These are phyloP conservation scores for Galerina marginata DNA, from an alignment of 768 basidiomycete species.

Conservation along the genomic window DNA sequence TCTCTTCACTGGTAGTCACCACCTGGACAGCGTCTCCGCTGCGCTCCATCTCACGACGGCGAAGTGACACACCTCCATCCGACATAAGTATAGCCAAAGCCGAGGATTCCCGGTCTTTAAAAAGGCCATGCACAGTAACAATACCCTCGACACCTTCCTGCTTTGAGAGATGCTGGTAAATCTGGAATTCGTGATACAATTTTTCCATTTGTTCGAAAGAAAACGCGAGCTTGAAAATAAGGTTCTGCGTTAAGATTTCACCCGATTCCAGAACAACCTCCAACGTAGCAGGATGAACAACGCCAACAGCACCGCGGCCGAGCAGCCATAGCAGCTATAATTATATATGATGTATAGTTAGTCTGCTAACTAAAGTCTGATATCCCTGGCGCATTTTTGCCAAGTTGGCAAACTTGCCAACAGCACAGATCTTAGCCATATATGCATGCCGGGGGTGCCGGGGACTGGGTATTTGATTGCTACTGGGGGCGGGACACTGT, in stretches of 20 bases:
- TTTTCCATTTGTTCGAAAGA: slow-evolving; percentile 6
- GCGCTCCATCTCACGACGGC: neutral
- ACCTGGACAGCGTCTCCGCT: neutral
- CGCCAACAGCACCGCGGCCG: slow-evolving; percentile 15
- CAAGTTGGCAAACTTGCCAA: too few species aligned
- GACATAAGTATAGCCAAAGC: slow-evolving; percentile 23
- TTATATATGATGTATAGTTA: too few species aligned
- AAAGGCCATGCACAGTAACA: slow-evolving; percentile 17
- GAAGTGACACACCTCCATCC: slow-evolving; percentile 1
- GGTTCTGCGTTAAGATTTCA: neutral
- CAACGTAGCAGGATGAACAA: slow-evolving; percentile 11
- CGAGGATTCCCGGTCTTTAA: slow-evolving; percentile 16
- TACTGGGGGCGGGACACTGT: too few species aligned
- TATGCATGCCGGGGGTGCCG: too few species aligned
- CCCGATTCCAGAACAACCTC: neutral
- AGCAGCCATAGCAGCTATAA: too few species aligned
- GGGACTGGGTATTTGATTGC: too few species aligned
- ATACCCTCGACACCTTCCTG: slow-evolving; percentile 14
- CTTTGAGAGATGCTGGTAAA: slow-evolving; percentile 20
- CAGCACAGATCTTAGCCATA: too few species aligned
- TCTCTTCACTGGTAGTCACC: neutral
- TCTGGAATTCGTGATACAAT: slow-evolving; percentile 20
- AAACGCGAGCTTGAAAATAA: slow-evolving; percentile 22
- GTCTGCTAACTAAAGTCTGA: too few species aligned
- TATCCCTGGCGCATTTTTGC: too few species aligned